Evolutionary conservation across 2,329 filamentous ascomycete species (phyloP), one percentile per base, ranked within the genome.

Genomic region (Ceratocystis eucalypticola): DNA sequence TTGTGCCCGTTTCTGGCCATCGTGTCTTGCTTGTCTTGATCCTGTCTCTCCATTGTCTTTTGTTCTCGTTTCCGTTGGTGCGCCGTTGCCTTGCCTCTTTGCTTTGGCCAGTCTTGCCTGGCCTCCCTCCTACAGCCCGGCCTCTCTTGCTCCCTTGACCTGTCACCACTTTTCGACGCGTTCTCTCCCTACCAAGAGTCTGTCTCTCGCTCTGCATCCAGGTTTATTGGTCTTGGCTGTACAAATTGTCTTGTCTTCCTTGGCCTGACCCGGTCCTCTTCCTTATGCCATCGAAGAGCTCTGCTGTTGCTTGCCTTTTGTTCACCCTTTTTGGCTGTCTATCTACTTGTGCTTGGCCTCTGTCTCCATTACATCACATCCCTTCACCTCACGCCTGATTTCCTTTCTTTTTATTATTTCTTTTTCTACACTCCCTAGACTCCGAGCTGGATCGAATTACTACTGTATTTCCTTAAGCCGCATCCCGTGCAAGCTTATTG

Each of bases 91-190:
- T 59, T 59, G 48, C 22, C n/a, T 53, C 25, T 7, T 53, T 53
- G 48, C 48, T 15, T 17, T 41, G 4, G 37, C 37, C 37, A 33
- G 5, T 8, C n/a, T 22, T 50, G 10, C n/a, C 20, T 46, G 44
- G 57, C 30, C 59, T 10, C 20, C 41, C 20, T 28, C 59, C 30
- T 44, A 41, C 59, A 61, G 10, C 59, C 48, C 17, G 22, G 20
- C 48, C 20, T 15, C 61, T 45, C 44, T 62, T 30, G 12, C 33
- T 50, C 61, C 25, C 61, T 63, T 46, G 7, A 45, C 22, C 61
- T 62, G 61, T 62, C 61, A 25, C 22, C 46, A 48, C 22, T 63
- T 48, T 25, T 50, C 61, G 45, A 48, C 61, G 61, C 41, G 61
- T 50, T 15, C 44, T 50, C 30, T 48, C 61, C 45, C 25, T 33